Evolutionary conservation across 1,284 basidiomycete genomes (phyloP).

Genomic region (Leccinum subrobustum): DNA sequence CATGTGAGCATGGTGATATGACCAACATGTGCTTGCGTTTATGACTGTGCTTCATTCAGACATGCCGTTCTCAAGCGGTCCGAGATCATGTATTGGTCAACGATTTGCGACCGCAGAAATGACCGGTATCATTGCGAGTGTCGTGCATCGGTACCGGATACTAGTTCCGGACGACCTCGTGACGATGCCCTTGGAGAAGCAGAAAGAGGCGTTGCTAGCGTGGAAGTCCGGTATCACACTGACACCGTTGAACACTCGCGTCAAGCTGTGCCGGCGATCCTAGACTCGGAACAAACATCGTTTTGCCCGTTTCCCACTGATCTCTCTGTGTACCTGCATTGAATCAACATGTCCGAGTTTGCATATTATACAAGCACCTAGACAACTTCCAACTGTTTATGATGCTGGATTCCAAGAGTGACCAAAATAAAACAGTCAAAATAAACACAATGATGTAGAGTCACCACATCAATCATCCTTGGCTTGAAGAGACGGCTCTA

Average conservation of each 20-base stretch:
- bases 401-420: not conserved
- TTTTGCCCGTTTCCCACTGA: not conserved
- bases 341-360: not conserved
- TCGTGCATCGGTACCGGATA: slow-evolving; percentile 32
- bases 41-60: too few relatives aligned
- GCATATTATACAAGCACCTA: not conserved
- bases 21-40: too few relatives aligned
- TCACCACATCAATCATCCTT: slow-evolving; percentile 5
- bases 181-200: slow-evolving; percentile 24
- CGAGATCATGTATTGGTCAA: slow-evolving; percentile 24
- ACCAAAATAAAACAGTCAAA: not conserved
- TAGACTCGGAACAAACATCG: slow-evolving; percentile 1
- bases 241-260: slow-evolving; percentile 29
- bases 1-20: too few relatives aligned
- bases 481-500: not conserved
- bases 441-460: not conserved
- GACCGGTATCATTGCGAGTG: slow-evolving; percentile 30
- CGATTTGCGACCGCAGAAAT: slow-evolving; percentile 32
- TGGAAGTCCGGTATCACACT: slow-evolving; percentile 35
- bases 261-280: slow-evolving; percentile 21
- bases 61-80: too few relatives aligned
- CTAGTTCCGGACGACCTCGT: slow-evolving; percentile 35
- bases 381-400: not conserved
- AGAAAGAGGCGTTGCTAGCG: slow-evolving; percentile 27
- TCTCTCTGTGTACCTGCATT: not conserved